These are phyloP conservation scores for Scutellaria minor DNA, from an alignment of 257 asterid genomes.

Conservation along the genomic window DNA sequence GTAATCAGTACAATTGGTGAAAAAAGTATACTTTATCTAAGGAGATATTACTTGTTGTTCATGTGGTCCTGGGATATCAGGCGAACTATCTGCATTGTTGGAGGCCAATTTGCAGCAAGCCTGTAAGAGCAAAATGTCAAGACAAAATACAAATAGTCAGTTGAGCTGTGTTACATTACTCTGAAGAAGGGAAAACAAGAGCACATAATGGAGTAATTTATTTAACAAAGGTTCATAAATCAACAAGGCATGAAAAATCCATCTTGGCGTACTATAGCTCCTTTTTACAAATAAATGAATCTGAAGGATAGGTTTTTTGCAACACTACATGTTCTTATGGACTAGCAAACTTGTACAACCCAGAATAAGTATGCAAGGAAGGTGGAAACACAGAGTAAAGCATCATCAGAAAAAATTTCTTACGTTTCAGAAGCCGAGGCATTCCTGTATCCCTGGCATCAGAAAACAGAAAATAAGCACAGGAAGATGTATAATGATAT, in stretches of 20 bases:
- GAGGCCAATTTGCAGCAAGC: slow-evolving; percentile 95
- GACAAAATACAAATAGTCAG: background rate
- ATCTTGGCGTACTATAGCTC: background rate
- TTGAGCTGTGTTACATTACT: background rate
- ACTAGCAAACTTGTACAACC: slow-evolving; percentile 11
- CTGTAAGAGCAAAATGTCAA: slow-evolving; percentile 44
- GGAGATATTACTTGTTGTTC: slow-evolving; percentile 76
- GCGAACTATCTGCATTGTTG: slow-evolving; percentile 82
- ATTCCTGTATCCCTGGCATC: slow-evolving; percentile 82
- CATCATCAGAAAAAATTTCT: slow-evolving; percentile 40
- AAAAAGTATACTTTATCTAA: slow-evolving; percentile 23
- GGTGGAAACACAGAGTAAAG: slow-evolving; percentile 29
- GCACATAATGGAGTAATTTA: background rate
- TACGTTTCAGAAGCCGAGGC: slow-evolving; percentile 91
- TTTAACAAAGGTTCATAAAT: background rate
- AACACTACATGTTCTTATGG: background rate
- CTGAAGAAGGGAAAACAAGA: slow-evolving; percentile 7
- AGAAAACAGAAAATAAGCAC: slow-evolving; percentile 29
- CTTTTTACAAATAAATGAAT: background rate
- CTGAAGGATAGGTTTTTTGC: slow-evolving; percentile 20
- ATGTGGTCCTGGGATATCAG: slow-evolving; percentile 88
- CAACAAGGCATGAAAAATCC: background rate
- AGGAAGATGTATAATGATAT: slow-evolving; percentile 12
- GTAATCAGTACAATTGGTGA: slow-evolving; percentile 30
- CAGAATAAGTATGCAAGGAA: slow-evolving; percentile 12